A percentile compares a stretch with the other conserved stretches of the same genome.
Evolutionary conservation across 2,329 filamentous ascomycete genomes (phyloP).

Genomic region (Fusarium equiseti): DNA sequence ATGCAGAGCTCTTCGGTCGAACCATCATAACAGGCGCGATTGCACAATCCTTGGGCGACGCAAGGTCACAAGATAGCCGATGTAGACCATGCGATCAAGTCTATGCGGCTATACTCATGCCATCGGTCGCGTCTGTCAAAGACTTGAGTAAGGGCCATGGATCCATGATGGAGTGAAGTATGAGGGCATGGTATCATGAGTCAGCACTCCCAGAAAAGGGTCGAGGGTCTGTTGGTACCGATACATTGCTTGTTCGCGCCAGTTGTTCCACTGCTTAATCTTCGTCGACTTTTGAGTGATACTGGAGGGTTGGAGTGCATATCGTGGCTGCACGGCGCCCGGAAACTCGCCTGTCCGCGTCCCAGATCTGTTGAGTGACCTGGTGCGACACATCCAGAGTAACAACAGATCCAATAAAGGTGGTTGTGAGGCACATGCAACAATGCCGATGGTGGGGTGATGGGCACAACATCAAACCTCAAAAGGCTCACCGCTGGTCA

Average conservation of each 20-base stretch:
- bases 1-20: background rate
- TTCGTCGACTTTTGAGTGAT: conserved; percentile 16
- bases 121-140: conserved; percentile 12
- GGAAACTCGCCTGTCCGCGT: conserved; percentile 25
- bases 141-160: conserved; percentile 8
- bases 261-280: conserved; percentile 38
- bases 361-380: conserved; percentile 18
- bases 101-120: conserved; percentile 23
- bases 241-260: conserved; percentile 27
- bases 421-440: conserved; percentile 28
- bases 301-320: conserved; percentile 20
- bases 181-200: conserved; percentile 18
- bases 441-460: conserved; percentile 40
- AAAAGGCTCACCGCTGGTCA: conserved; percentile 43
- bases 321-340: conserved; percentile 28
- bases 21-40: background rate
- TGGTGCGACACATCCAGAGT: conserved; percentile 21
- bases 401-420: conserved; percentile 32
- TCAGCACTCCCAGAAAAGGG: conserved; percentile 7
- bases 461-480: conserved; percentile 26
- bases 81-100: background rate
- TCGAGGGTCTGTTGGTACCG: conserved; percentile 9
- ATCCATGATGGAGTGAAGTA: conserved; percentile 7
- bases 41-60: background rate
- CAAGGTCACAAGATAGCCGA: conserved; percentile 1